Evolutionary conservation across 371 early-diverging fungal species (phyloP), one percentile per base, ranked within the genome.

Genomic region (Umbelopsis sp.): DNA sequence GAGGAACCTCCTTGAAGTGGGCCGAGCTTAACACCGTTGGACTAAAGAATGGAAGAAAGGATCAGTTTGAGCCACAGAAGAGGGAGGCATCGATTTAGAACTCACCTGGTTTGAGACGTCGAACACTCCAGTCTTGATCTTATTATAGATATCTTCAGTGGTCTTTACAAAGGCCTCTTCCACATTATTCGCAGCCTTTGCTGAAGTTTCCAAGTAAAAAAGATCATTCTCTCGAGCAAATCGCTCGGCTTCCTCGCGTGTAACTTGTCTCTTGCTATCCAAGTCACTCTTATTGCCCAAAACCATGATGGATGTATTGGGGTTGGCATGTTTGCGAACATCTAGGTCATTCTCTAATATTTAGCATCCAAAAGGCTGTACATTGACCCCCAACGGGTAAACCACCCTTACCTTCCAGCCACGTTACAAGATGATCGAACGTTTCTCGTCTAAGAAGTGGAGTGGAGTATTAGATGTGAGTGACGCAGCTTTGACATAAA

Each of bases 281-380:
- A 97, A 83, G 80, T 98, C 98, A 63, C 90, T 89, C 79, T 98
- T 98, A 85, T 98, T 98, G 41, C 97, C 98, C 68, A 98, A 92
- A 50, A 98, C 84, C 76, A 94, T 93, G 72, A 92, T 94, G 25
- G 93, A 92, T 44, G 94, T 97, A 69, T 94, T 91, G 66, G 92
- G 93, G 76, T 94, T 97, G 62, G 95, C 93, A 72, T 95, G 93
- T 76, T 93, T 89, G 69, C 92, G 88, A 32, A 91, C 92, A 72
- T 93, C 94, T 82, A 51, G 32, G 18, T 35, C 12, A 3, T 3
- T 24, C 20, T 32, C 6, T 16, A 25, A 32, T 38, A 18, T 38
- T 48, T 16, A 57, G 50, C n/a, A 18, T n/a, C 8, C 18, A 0
- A 18, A 22, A 16, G 7, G 20, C 20, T 48, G 5, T 16, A 2